phyloP scores from a whole-genome alignment of 2,329 filamentous ascomycete genomes.

The Penicillium glabrum region DNA sequence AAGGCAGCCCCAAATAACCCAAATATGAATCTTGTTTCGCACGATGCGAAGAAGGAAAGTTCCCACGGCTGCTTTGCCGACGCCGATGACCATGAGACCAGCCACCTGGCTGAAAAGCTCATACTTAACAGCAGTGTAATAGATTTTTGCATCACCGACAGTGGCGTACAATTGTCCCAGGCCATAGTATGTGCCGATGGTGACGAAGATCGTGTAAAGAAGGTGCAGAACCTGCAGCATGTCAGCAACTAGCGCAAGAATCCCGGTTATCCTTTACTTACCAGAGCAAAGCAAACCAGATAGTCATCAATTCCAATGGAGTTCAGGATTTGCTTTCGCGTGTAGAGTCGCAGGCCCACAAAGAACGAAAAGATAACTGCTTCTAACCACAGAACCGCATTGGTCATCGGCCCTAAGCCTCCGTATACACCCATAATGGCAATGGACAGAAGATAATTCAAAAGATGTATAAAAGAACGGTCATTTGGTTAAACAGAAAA shows the following conservation, averaged over 20 bases:
- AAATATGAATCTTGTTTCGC: constrained; percentile 21
- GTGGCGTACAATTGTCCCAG: constrained; percentile 15
- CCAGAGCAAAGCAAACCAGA: constrained; percentile 14
- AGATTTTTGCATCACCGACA: constrained; percentile 16
- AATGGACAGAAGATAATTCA: background rate
- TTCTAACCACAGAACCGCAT: constrained; percentile 22
- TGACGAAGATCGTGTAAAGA: constrained; percentile 20
- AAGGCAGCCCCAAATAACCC: constrained; percentile 19
- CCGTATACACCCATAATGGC: constrained; percentile 20
- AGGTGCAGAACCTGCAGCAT: constrained; percentile 14
- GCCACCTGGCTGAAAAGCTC: constrained; percentile 24
- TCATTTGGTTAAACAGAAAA: background rate
- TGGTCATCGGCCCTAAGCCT: constrained; percentile 22
- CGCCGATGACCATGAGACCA: constrained; percentile 23
- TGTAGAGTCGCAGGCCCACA: constrained; percentile 18
- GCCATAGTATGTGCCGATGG: constrained; percentile 14
- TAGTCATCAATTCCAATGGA: constrained; percentile 21
- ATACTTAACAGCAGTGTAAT: constrained; percentile 23
- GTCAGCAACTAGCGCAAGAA: constrained; percentile 1
- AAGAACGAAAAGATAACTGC: constrained; percentile 18
- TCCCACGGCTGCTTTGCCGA: constrained; percentile 21
- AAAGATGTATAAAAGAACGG: background rate
- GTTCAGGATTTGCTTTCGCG: constrained; percentile 20
- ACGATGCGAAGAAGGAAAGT: constrained; percentile 22
- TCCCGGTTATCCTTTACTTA: background rate